Base-by-base conservation (phyloP, 139 green algal species). In the Astrephomene gubernaculifera region DNA sequence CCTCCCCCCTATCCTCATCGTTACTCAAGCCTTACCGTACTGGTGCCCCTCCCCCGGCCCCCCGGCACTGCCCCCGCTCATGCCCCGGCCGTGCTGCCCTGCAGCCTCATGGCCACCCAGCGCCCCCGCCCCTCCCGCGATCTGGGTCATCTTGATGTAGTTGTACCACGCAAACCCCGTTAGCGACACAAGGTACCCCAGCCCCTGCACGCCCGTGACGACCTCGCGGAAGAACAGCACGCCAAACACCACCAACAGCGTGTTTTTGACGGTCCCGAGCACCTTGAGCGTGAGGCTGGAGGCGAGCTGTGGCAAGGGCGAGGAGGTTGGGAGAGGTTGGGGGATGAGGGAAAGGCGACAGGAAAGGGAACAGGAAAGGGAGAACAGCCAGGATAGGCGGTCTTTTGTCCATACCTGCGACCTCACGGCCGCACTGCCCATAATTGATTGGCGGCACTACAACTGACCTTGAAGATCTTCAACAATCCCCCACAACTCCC, bases 231-330 rank as follows among this genome's bases (percentile, higher is more conserved):
- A 78, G 79, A 97, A 92, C 10, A 94, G 81, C 14, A 96, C 90
- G 31, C 94, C 92, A 44, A 95, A 89, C 31, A 94, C 86, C 43
- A 98, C 95, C 57, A 98, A 89, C 79, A 96, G 33, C 0, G 94
- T 88, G 86, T 98, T 98, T 88, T 98, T 98, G 31, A 98, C 92
- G 0, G 94, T 97, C 4, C 92, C 95, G 74, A 98, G 82, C 65
- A 97, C 93, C 88, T 92, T 83, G 39, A 83, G 76, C 76, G 76
- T 83, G 17, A 83, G 76, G n/a, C 60, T 73, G 41, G 60, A 73
- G 10, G 76, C 76, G 31, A 83, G 76, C 76, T 83, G 76, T 21
- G 21, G 71, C 43, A 12, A n/a, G 1, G 14, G 7, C 64, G 44
- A 29, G 33, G 27, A 4, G 4, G 5, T 7, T 7, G 61, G 31